Evolutionary conservation across 1,139 yeast species (phyloP).

Genomic region (Kodamaea sp.): DNA sequence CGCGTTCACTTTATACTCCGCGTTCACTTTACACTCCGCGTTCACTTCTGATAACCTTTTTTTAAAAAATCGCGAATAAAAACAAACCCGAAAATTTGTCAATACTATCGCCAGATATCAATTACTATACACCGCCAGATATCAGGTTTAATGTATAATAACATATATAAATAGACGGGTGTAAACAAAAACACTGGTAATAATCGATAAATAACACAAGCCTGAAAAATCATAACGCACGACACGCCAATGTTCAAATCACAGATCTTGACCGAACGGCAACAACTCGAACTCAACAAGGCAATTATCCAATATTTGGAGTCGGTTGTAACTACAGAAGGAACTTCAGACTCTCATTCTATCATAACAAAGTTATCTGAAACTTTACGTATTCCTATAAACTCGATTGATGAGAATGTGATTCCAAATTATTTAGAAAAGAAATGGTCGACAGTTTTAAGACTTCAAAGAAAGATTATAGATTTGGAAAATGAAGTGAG

Average conservation of each 20-base stretch:
- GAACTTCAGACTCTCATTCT: slow-evolving; percentile 10
- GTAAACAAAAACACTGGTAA: too few relatives aligned
- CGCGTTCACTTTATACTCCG: too few relatives aligned
- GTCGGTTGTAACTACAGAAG: slow-evolving; percentile 23
- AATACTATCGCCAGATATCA: too few relatives aligned
- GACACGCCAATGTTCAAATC: slow-evolving; percentile 11
- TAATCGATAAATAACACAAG: too few relatives aligned
- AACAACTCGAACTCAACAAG: slow-evolving; percentile 50
- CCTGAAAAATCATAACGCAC: background rate
- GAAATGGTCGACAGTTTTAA: slow-evolving; percentile 84
- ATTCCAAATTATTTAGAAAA: slow-evolving; percentile 63
- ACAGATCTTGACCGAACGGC: slow-evolving; percentile 44
- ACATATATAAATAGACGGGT: too few relatives aligned
- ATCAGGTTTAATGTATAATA: too few relatives aligned
- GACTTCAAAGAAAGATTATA: slow-evolving; percentile 72
- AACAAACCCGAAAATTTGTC: too few relatives aligned
- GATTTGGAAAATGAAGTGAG: slow-evolving; percentile 50
- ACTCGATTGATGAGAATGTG: slow-evolving; percentile 16
- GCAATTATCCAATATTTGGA: slow-evolving; percentile 54
- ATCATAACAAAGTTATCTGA: slow-evolving; percentile 8
- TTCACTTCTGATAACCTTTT: too few relatives aligned
- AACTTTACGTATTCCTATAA: slow-evolving; percentile 10
- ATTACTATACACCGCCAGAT: too few relatives aligned
- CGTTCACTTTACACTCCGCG: too few relatives aligned
- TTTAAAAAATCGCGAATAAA: too few relatives aligned